These are phyloP conservation scores for Komagataella phaffii DNA, from an alignment of 805 yeast species.

Conservation along the genomic window DNA sequence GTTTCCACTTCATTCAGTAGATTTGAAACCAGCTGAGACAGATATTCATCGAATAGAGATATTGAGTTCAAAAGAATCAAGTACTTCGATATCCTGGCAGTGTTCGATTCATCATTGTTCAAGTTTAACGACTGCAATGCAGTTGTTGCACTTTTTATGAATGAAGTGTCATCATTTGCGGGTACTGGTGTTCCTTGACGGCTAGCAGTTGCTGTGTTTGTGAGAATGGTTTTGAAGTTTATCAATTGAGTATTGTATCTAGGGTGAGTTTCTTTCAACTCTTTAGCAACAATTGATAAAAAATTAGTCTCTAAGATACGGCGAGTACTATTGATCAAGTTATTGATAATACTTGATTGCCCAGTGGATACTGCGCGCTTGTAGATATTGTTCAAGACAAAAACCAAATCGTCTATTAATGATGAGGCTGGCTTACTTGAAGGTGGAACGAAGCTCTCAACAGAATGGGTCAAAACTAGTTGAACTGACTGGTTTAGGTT, in stretches of 20 bases:
- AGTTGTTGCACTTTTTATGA: constrained; percentile 23
- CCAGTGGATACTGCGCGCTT: constrained; percentile 63
- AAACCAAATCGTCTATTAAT: constrained; percentile 71
- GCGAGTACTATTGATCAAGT: constrained; percentile 39
- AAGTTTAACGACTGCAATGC: constrained; percentile 19
- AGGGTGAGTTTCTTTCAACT: constrained; percentile 30
- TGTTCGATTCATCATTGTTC: constrained; percentile 27
- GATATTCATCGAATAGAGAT: constrained; percentile 45
- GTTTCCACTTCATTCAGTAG: constrained; percentile 14
- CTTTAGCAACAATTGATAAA: constrained; percentile 36
- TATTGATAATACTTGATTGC: constrained; percentile 39
- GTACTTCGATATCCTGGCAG: constrained; percentile 40
- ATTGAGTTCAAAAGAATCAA: constrained; percentile 63
- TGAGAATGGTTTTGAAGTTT: constrained; percentile 9
- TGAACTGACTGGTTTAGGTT: constrained; percentile 16
- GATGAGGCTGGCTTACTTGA: constrained; percentile 42
- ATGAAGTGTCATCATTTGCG: constrained; percentile 3
- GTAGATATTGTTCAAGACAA: constrained; percentile 57
- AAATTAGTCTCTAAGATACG: constrained; percentile 53
- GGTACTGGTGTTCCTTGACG: constrained; percentile 15
- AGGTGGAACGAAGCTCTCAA: constrained; percentile 5
- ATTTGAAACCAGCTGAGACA: constrained; percentile 36
- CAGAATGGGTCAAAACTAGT: constrained; percentile 8
- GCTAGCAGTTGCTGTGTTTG: constrained; percentile 5
- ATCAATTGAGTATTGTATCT: constrained; percentile 16